Evolutionary conservation across 495 filamentous ascomycete species (phyloP).

Genomic region (Cercophora newfieldiana): DNA sequence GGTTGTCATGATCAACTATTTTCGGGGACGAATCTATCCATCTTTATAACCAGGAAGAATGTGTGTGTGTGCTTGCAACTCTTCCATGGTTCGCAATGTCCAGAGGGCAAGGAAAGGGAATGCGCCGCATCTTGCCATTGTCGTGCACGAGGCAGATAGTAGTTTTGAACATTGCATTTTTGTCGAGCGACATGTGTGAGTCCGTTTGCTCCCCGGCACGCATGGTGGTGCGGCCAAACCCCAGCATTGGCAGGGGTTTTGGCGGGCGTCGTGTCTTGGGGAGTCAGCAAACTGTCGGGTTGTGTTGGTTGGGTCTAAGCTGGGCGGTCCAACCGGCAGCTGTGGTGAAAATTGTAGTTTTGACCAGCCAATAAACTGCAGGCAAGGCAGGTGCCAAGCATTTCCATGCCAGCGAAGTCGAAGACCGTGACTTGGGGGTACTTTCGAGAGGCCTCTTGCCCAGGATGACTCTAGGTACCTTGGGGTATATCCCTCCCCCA

Average conservation of each 20-base stretch:
- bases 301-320: neutral
- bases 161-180: constrained; percentile 9
- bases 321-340: neutral
- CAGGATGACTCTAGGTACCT: neutral
- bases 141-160: neutral
- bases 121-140: neutral
- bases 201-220: neutral
- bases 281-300: neutral
- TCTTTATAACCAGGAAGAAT: neutral
- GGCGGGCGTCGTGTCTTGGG: neutral
- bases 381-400: neutral
- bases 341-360: neutral
- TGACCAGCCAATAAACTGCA: neutral
- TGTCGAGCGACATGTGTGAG: neutral
- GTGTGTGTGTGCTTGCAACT: too few relatives aligned
- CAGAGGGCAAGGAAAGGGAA: neutral
- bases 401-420: neutral
- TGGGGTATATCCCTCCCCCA: neutral
- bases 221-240: neutral
- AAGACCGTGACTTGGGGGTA: neutral
- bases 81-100: neutral
- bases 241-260: neutral
- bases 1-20: neutral
- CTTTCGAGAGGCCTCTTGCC: neutral
- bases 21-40: neutral